Conservation (phyloP, 148 eudicot genomes). For the Pouteria glomerata region DNA sequence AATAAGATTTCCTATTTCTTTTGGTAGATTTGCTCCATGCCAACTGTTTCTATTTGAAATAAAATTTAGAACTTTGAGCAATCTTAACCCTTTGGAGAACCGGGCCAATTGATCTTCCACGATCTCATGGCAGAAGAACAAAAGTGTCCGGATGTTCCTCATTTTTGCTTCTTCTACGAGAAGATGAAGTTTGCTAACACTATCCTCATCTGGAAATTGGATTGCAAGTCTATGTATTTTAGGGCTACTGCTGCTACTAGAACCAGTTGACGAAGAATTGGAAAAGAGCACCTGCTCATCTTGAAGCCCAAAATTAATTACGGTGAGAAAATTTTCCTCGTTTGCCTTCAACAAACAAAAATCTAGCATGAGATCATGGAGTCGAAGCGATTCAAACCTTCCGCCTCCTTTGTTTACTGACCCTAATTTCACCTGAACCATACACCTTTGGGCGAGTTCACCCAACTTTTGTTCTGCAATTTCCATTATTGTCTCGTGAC, state of each 20-base stretch:
- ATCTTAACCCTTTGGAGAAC: neutral
- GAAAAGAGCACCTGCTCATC: neutral
- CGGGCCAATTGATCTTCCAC: neutral
- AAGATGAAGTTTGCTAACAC: neutral
- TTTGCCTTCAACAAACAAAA: neutral
- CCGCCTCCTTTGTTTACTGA: too few species aligned
- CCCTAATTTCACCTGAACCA: neutral
- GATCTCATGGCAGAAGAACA: neutral
- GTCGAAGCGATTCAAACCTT: neutral
- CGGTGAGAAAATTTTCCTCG: neutral
- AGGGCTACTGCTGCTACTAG: neutral
- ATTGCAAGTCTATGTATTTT: neutral
- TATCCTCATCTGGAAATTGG: neutral
- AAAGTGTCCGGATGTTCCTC: neutral
- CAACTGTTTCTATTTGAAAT: neutral
- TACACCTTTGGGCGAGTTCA: neutral
- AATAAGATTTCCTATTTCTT: neutral
- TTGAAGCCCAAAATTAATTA: neutral
- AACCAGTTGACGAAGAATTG: neutral
- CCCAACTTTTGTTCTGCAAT: neutral
- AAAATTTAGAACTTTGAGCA: conserved; percentile 5
- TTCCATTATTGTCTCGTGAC: conserved; percentile 2
- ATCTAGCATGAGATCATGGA: conserved; percentile 2
- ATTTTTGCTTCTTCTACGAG: neutral
- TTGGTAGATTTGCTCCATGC: neutral